phyloP scores from a whole-genome alignment of 352 stramenopile genomes.

The Globisporangium alternatum region DNA sequence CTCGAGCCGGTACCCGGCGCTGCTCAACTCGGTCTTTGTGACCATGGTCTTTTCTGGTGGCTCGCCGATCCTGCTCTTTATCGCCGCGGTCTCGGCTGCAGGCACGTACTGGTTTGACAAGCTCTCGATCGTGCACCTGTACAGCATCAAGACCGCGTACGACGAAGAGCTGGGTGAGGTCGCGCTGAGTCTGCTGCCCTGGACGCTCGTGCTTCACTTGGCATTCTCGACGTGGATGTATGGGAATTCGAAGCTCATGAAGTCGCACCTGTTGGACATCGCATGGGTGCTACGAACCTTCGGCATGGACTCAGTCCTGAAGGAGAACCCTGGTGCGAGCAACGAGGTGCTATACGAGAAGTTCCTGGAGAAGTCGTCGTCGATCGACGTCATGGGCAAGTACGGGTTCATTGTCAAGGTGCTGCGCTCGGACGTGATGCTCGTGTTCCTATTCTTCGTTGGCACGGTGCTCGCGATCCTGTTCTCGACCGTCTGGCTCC shows the following conservation, averaged over 20 bases:
- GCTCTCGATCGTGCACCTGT: conserved; percentile 68
- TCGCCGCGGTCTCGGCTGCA: conserved; percentile 44
- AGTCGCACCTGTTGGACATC: conserved; percentile 19
- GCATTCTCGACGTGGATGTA: conserved; percentile 85
- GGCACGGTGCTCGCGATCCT: conserved; percentile 43
- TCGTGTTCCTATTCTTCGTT: conserved; percentile 66
- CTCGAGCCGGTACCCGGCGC: conserved; percentile 72
- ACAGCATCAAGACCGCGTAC: conserved; percentile 77
- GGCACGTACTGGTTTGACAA: conserved; percentile 84
- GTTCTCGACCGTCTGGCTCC: conserved; percentile 51
- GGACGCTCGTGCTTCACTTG: conserved; percentile 67
- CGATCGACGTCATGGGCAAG: conserved; percentile 46
- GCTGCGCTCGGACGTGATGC: conserved; percentile 65
- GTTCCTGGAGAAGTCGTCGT: conserved; percentile 2
- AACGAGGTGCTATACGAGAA: conserved; percentile 11
- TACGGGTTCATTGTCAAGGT: conserved; percentile 67
- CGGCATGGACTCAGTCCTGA: background rate
- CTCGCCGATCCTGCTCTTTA: conserved; percentile 76
- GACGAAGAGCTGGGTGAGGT: conserved; percentile 72
- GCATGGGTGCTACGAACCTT: background rate
- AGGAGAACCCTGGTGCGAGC: conserved; percentile 28
- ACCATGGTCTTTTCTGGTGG: conserved; percentile 83
- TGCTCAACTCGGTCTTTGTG: conserved; percentile 85
- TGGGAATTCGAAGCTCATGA: conserved; percentile 65
- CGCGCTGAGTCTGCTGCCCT: conserved; percentile 54